Conservation (phyloP, 169 alveolate species). For the Eimeria acervulina region DNA sequence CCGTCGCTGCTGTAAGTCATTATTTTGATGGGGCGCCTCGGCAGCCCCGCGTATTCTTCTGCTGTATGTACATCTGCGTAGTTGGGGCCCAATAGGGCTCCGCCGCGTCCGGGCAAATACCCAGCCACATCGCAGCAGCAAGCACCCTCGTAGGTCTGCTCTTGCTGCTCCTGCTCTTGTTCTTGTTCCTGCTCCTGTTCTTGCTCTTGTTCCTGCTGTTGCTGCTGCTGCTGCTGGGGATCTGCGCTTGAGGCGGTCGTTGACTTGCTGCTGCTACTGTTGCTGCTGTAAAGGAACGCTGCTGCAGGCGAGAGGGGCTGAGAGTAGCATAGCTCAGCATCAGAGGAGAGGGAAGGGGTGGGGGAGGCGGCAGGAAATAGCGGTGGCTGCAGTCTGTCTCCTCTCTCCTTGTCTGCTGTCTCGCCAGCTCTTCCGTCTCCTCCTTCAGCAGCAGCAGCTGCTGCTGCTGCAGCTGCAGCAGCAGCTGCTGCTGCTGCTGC, state of each 20-base stretch:
- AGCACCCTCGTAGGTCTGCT: neutral
- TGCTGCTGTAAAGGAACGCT: neutral
- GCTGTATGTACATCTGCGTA: slow-evolving; percentile 43
- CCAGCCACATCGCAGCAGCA: slow-evolving; percentile 48
- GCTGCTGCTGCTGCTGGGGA: neutral
- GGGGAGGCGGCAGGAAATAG: neutral
- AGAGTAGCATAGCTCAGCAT: slow-evolving; percentile 10
- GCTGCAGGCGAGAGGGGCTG: neutral
- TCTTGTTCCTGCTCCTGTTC: neutral
- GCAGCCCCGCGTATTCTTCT: neutral
- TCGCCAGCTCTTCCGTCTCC: neutral
- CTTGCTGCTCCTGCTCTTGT: neutral
- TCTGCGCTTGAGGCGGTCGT: neutral
- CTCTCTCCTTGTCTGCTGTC: neutral
- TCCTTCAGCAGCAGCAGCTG: slow-evolving; percentile 31
- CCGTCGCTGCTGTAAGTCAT: slow-evolving; percentile 54
- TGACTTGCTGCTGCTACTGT: neutral
- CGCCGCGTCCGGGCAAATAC: slow-evolving; percentile 21
- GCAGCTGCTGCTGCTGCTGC: slow-evolving; percentile 22
- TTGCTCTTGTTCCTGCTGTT: neutral
- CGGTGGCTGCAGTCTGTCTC: neutral
- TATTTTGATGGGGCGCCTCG: slow-evolving; percentile 29
- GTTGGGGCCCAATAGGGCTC: slow-evolving; percentile 31
- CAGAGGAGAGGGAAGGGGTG: slow-evolving; percentile 37
- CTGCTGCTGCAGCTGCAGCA: slow-evolving; percentile 33